Evolutionary conservation across 1,284 basidiomycete species (phyloP).

Genomic region (Ustilago lituana): DNA sequence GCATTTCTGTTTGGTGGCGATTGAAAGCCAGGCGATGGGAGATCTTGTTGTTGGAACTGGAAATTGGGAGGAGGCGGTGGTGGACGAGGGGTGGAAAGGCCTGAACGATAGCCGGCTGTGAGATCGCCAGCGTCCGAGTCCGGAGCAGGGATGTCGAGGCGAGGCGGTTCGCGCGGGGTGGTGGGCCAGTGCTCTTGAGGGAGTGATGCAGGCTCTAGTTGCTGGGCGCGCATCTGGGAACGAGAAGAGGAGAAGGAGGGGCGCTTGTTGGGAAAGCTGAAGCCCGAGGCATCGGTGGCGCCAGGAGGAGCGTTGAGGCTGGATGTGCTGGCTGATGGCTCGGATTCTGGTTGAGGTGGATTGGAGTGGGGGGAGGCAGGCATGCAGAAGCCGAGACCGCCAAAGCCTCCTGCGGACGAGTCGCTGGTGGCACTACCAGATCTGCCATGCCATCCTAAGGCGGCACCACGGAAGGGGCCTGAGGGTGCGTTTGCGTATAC

Average conservation of each 20-base stretch:
- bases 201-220: constrained; percentile 11
- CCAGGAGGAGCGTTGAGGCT: constrained; percentile 13
- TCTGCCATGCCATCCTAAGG: constrained; percentile 44
- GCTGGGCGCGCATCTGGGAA: constrained; percentile 28
- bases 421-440: constrained; percentile 47
- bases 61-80: constrained; percentile 13
- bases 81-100: constrained; percentile 38
- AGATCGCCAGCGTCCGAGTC: constrained; percentile 39
- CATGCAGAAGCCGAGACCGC: constrained; percentile 34
- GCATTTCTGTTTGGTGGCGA: constrained; percentile 21
- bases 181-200: constrained; percentile 26
- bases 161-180: constrained; percentile 25
- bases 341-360: constrained; percentile 9
- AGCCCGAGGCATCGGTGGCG: constrained; percentile 11
- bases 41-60: constrained; percentile 13
- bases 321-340: constrained; percentile 11
- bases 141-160: constrained; percentile 28
- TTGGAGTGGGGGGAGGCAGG: constrained; percentile 8
- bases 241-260: constrained; percentile 29
- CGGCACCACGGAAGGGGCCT: constrained; percentile 49
- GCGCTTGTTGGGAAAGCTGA: constrained; percentile 33
- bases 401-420: constrained; percentile 44
- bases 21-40: constrained; percentile 32
- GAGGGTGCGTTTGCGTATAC: constrained; percentile 24
- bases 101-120: constrained; percentile 43